Evolutionary conservation across 1,284 basidiomycete genomes (phyloP), one percentile per base, ranked within the genome.

Genomic region (Rhodotorula sp.): DNA sequence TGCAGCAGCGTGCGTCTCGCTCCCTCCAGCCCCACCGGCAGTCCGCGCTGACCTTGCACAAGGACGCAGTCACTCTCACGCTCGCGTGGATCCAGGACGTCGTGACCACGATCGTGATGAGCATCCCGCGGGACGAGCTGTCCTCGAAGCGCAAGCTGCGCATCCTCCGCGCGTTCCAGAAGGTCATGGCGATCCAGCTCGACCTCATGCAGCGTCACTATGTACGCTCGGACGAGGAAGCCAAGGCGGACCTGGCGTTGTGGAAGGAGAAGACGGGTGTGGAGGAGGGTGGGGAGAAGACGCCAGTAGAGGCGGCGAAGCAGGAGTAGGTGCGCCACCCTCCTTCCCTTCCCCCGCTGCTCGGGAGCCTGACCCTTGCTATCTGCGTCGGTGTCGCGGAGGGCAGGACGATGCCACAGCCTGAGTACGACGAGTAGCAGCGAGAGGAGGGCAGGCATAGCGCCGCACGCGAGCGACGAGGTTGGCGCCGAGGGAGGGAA

Each of bases 151-250:
- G 58, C 37, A 66, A 66, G 64, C 51, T 55, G 37, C 41, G 37
- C n/a, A 51, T 66, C 39, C 39, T 66, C 19, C 57, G 58, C 29
- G 65, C 65, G 25, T 66, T 60, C 41, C 54, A 55, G 37, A 66
- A 66, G 58, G 22, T 61, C 39, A 58, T 69, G 25, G 64, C 62
- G 53, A 67, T 73, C 55, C 68, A 70, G 59, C 59, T 62, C 8
- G 72, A 73, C 37, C 62, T 73, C 36, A 69, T 69, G 57, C 64
- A 66, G 46, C 55, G 71, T 9, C 71, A 72, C 67, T 71, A 69
- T 60, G 48, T 64, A 32, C 64, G 71, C 34, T 54, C 36, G 36
- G 71, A 72, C 57, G 60, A 66, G 51, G 71, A 72, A 32, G 64
- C 68, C 1, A 53, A 29, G 1, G 61, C 58, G 36, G 48, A 53